Percentiles rank a stretch among this genome's conserved stretches.
These are phyloP conservation scores for Magnolia kwangsiensis DNA, from an alignment of 164 flowering plant species.

Conservation along the genomic window DNA sequence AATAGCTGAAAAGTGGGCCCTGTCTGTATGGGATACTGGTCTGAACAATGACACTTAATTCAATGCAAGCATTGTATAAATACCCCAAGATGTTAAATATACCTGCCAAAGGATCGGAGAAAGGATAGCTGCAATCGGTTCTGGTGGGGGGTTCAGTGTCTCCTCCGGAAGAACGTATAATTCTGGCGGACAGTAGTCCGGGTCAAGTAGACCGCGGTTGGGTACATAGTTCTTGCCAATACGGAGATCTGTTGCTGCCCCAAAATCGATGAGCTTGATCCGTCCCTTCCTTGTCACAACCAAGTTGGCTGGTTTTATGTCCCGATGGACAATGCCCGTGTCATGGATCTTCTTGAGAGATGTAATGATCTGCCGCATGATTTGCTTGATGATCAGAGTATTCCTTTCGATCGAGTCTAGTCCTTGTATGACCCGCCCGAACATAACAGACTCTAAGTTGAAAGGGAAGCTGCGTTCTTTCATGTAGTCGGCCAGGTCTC, in stretches of 20 bases:
- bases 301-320: conserved; percentile 92
- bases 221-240: conserved; percentile 94
- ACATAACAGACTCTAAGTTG: conserved; percentile 84
- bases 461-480: conserved; percentile 78
- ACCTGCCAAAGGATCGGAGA: conserved; percentile 98
- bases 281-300: conserved; percentile 91
- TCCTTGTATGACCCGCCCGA: conserved; percentile 78
- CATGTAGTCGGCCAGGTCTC: conserved; percentile 75
- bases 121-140: conserved; percentile 86
- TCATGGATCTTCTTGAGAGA: conserved; percentile 89
- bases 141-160: conserved; percentile 95
- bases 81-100: not conserved
- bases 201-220: conserved; percentile 69
- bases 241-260: conserved; percentile 93
- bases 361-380: conserved; percentile 88
- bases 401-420: conserved; percentile 55
- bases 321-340: conserved; percentile 94
- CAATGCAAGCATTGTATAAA: no score
- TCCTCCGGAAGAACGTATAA: conserved; percentile 91
- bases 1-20: no score
- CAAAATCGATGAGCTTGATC: conserved; percentile 95
- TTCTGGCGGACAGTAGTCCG: conserved; percentile 95
- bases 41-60: no score
- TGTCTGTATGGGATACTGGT: no score
- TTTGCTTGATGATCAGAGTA: conserved; percentile 91